A percentile compares a stretch with the other conserved stretches of the same genome.
Evolutionary conservation across 108 stramenopile species (phyloP).

Genomic region (Nitzschia sp.): DNA sequence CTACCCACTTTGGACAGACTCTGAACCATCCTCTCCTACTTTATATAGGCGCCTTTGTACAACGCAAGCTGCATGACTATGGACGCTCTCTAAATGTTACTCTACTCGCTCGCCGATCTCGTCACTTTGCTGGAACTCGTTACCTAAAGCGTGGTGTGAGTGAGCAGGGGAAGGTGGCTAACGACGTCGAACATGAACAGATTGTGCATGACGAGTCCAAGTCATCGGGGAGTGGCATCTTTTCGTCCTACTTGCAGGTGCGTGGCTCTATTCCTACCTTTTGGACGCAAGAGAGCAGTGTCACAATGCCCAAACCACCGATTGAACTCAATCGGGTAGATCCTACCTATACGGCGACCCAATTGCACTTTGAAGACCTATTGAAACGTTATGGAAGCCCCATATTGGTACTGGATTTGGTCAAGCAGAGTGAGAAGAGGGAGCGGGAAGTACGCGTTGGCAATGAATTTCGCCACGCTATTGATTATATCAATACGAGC

Average conservation of each 20-base stretch:
- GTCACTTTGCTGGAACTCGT: constrained; percentile 97
- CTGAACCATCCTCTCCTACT: background rate
- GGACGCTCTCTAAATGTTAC: constrained; percentile 89
- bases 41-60: constrained; percentile 77
- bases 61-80: constrained; percentile 89
- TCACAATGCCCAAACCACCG: constrained; percentile 97
- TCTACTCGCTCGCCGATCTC: constrained; percentile 90
- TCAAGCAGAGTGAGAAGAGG: constrained; percentile 93
- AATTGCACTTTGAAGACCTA: constrained; percentile 93
- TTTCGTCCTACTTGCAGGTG: constrained; percentile 92
- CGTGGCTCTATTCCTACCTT: constrained; percentile 96
- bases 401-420: constrained; percentile 92
- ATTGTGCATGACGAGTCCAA: constrained; percentile 93
- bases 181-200: constrained; percentile 92
- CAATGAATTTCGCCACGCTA: constrained; percentile 90
- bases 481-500: constrained; percentile 92
- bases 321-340: constrained; percentile 94
- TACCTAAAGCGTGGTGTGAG: constrained; percentile 97
- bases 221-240: constrained; percentile 64
- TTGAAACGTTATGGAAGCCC: constrained; percentile 92
- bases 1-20: background rate
- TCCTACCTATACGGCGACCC: constrained; percentile 92
- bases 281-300: constrained; percentile 95
- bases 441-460: constrained; percentile 95
- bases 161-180: constrained; percentile 96